Conservation (phyloP, 73 alveolate species). For the Stentor roeselii region DNA sequence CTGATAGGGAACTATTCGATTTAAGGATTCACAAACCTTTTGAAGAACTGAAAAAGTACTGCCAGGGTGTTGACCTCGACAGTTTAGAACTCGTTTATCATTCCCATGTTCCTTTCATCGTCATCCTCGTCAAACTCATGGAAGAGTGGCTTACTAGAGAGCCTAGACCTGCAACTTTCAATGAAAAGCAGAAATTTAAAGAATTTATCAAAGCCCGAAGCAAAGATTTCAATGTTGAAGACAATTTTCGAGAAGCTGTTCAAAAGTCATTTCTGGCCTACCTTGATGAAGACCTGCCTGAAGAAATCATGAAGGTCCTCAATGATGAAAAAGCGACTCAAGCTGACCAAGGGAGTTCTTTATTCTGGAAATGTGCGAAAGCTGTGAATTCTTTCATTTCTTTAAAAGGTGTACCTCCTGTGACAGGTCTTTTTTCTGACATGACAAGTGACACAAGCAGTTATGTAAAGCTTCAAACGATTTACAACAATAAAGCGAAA, state of each 20-base stretch:
- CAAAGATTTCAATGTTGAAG: slow-evolving; percentile 56
- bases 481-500: slow-evolving; percentile 68
- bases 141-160: slow-evolving; percentile 59
- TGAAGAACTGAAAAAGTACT: slow-evolving; percentile 65
- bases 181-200: slow-evolving; percentile 76
- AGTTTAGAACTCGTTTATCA: slow-evolving; percentile 63
- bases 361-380: slow-evolving; percentile 64
- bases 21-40: slow-evolving; percentile 82
- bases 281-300: slow-evolving; percentile 42
- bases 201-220: slow-evolving; percentile 46
- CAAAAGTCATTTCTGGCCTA: slow-evolving; percentile 61
- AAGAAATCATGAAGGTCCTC: background rate
- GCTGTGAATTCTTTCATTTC: slow-evolving; percentile 69
- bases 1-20: slow-evolving; percentile 73
- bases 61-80: slow-evolving; percentile 54
- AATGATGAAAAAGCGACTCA: slow-evolving; percentile 36
- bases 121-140: slow-evolving; percentile 72
- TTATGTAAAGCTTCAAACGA: slow-evolving; percentile 67
- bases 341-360: slow-evolving; percentile 41
- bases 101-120: slow-evolving; percentile 82
- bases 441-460: slow-evolving; percentile 83
- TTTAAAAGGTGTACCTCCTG: slow-evolving; percentile 68
- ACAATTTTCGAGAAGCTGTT: slow-evolving; percentile 88
- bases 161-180: slow-evolving; percentile 57
- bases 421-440: slow-evolving; percentile 92